Evolutionary conservation across 176 grass and related monocot genomes (phyloP).

Genomic region (Stipa capillata): DNA sequence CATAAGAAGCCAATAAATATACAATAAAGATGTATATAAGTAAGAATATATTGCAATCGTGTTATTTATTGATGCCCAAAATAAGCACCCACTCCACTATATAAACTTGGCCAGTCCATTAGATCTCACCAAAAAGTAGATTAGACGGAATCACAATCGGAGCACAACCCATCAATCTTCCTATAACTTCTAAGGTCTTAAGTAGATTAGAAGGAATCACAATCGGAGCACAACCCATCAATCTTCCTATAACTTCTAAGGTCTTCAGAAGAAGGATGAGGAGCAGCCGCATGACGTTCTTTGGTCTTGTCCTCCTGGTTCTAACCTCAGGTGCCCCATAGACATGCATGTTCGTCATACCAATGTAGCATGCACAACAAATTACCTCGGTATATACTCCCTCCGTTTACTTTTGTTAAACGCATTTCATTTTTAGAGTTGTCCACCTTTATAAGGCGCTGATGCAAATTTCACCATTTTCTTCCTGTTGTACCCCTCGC

Average conservation of each 20-base stretch:
- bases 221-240: background rate
- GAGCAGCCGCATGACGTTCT: background rate
- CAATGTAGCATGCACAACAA: background rate
- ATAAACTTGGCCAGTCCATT: background rate
- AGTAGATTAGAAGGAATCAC: background rate
- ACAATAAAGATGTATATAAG: background rate
- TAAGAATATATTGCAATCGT: too few relatives aligned
- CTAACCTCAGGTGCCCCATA: background rate
- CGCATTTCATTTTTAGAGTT: too few relatives aligned
- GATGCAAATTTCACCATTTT: too few relatives aligned
- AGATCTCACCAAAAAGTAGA: background rate
- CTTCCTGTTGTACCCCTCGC: too few relatives aligned
- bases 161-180: background rate
- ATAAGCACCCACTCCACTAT: background rate
- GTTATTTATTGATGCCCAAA: background rate
- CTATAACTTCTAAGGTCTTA: background rate
- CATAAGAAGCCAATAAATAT: background rate
- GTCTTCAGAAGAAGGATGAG: background rate
- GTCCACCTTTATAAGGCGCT: too few relatives aligned
- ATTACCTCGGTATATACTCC: background rate
- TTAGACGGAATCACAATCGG: background rate
- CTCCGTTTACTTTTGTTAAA: too few relatives aligned
- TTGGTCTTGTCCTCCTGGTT: background rate
- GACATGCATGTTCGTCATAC: background rate
- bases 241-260: background rate